These are phyloP conservation scores for Clarkia xantiana DNA, from an alignment of 345 rosid species.

Conservation along the genomic window DNA sequence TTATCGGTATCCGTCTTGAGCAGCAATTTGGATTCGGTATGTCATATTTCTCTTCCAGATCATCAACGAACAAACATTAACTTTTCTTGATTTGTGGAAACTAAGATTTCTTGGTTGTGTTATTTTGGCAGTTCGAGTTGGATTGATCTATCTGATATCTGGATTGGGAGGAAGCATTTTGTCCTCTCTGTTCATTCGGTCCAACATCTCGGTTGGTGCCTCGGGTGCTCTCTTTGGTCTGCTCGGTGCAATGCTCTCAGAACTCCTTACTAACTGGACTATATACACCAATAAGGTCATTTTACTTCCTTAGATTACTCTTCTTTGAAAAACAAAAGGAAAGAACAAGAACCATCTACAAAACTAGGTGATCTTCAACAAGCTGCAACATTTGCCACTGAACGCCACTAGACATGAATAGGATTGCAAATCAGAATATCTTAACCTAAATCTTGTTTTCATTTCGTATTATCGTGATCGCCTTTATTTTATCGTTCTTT, in stretches of 20 bases:
- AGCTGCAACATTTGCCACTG: too few species aligned
- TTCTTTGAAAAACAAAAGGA: too few species aligned
- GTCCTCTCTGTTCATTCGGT: conserved; percentile 61
- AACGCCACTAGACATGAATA: too few species aligned
- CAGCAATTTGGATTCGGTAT: conserved; percentile 96
- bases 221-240: conserved; percentile 99
- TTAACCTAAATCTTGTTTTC: not conserved
- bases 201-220: conserved; percentile 89
- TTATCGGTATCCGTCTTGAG: conserved; percentile 94
- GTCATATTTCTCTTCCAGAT: not conserved
- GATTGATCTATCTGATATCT: conserved; percentile 61
- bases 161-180: conserved; percentile 87
- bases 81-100: not conserved
- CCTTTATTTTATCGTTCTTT: not conserved
- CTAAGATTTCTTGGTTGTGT: not conserved
- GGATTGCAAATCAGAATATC: too few species aligned
- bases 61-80: not conserved
- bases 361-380: too few species aligned
- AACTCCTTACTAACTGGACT: conserved; percentile 93
- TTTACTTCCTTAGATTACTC: not conserved
- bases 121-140: conserved; percentile 47
- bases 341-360: too few species aligned
- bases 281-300: conserved; percentile 81
- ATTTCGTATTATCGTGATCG: not conserved
- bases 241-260: conserved; percentile 89